These are phyloP conservation scores for Russula lepida DNA, from an alignment of 768 basidiomycete species.

Conservation along the genomic window DNA sequence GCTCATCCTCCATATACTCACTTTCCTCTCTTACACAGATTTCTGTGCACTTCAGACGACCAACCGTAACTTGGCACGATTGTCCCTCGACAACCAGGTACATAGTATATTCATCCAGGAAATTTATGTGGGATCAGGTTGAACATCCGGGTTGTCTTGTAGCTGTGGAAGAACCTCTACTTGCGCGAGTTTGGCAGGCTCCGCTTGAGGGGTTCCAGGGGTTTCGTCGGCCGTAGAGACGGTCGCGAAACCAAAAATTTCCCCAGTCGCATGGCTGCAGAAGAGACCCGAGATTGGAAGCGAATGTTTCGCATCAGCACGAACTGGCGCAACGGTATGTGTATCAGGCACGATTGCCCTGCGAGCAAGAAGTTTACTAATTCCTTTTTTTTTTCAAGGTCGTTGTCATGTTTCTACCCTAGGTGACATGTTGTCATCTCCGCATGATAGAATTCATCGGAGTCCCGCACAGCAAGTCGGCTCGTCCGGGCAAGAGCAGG, in stretches of 20 bases:
- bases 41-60: conserved; percentile 57
- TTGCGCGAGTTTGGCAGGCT: conserved; percentile 55
- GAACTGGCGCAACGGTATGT: conserved; percentile 71
- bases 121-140: conserved; percentile 16
- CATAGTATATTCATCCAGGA: conserved; percentile 25
- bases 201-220: conserved; percentile 59
- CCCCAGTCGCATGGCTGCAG: conserved; percentile 39
- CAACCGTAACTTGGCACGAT: conserved; percentile 57
- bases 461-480: neutral
- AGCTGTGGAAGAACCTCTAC: conserved; percentile 67
- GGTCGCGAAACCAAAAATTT: conserved; percentile 51
- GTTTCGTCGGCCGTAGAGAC: conserved; percentile 48
- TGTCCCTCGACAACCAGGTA: conserved; percentile 62
- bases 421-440: neutral
- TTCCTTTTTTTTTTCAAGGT: conserved; percentile 35
- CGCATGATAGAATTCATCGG: neutral
- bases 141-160: conserved; percentile 19
- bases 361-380: neutral
- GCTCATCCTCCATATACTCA: conserved; percentile 65
- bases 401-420: conserved; percentile 37
- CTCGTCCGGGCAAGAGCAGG: neutral
- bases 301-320: conserved; percentile 81
- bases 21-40: conserved; percentile 56
- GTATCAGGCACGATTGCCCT: conserved; percentile 6
- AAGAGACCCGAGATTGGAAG: conserved; percentile 58